Percentiles rank a stretch among this genome's conserved stretches.
Conservation (phyloP, 2,329 filamentous ascomycete species). For the Tolypocladium sp. region DNA sequence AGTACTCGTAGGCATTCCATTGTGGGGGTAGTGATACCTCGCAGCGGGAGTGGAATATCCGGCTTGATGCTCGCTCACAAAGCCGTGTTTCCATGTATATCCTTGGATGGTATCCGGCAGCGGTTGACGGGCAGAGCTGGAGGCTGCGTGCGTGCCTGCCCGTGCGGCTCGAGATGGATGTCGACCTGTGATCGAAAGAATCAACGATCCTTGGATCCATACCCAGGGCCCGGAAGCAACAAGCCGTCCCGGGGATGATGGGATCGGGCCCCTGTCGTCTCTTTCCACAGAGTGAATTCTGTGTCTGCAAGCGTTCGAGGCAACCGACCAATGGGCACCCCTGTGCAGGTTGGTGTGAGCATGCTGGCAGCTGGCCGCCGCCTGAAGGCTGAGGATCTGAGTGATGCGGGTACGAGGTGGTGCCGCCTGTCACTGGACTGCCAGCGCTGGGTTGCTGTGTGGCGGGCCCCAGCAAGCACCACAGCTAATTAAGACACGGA, state of each 20-base stretch:
- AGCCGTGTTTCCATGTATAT: background rate
- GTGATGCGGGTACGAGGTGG: background rate
- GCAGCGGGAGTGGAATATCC: background rate
- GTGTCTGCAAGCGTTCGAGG: background rate
- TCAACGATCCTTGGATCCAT: background rate
- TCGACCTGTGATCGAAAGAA: background rate
- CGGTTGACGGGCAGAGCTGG: background rate
- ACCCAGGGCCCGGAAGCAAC: background rate
- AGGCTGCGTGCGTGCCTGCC: background rate
- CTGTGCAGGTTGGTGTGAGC: background rate
- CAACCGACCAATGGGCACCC: background rate
- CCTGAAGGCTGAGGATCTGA: background rate
- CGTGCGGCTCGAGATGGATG: background rate
- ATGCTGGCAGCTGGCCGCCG: background rate
- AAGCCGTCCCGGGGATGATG: background rate
- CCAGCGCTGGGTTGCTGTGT: background rate
- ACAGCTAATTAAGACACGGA: background rate
- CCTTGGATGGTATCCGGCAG: no score
- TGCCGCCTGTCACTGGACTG: background rate
- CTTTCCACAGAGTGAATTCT: background rate
- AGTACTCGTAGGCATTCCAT: background rate
- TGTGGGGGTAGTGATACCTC: background rate
- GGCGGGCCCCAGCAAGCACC: background rate
- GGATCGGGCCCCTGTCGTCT: background rate
- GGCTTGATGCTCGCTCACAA: background rate